Conservation (phyloP, 345 rosid species). For the Hibiscus tridactylites region DNA sequence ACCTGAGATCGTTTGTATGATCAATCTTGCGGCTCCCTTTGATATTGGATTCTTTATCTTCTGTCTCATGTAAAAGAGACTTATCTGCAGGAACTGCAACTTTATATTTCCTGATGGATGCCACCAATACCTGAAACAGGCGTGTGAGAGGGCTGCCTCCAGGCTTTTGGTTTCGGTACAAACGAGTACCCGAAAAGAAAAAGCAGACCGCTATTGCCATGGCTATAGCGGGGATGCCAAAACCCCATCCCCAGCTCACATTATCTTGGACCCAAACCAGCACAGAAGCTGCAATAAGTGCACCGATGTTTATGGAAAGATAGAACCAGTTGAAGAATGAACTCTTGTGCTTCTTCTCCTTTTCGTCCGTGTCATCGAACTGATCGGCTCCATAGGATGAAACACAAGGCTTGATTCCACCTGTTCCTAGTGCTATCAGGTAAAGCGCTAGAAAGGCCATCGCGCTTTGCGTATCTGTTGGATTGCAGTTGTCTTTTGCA, state of each 20-base stretch:
- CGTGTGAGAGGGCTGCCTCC: conserved; percentile 21
- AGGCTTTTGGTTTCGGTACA: conserved; percentile 16
- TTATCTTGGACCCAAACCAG: conserved; percentile 17
- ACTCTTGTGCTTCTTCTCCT: conserved; percentile 14
- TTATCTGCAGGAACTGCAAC: conserved; percentile 12
- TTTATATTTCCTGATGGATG: conserved; percentile 10
- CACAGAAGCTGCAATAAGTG: conserved; percentile 15
- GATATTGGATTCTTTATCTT: conserved; percentile 11
- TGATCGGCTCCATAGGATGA: conserved; percentile 25
- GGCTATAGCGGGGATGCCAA: conserved; percentile 15
- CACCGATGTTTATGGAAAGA: conserved; percentile 14
- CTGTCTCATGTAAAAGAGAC: conserved; percentile 12
- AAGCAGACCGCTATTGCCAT: conserved; percentile 16
- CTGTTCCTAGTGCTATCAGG: conserved; percentile 19
- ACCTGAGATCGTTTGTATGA: conserved; percentile 11
- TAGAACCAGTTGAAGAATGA: conserved; percentile 16
- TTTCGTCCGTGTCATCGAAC: conserved; percentile 17
- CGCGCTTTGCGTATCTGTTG: conserved; percentile 7
- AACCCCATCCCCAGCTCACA: conserved; percentile 22
- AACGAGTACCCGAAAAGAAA: conserved; percentile 17
- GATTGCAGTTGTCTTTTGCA: conserved; percentile 9
- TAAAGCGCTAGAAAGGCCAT: conserved; percentile 14
- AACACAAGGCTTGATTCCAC: conserved; percentile 18
- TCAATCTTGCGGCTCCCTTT: conserved; percentile 18
- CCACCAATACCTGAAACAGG: conserved; percentile 18